Percentiles rank a stretch among this genome's conserved stretches.
These are phyloP conservation scores for Eudorina sp. DNA, from an alignment of 139 green algal genomes.

Conservation along the genomic window DNA sequence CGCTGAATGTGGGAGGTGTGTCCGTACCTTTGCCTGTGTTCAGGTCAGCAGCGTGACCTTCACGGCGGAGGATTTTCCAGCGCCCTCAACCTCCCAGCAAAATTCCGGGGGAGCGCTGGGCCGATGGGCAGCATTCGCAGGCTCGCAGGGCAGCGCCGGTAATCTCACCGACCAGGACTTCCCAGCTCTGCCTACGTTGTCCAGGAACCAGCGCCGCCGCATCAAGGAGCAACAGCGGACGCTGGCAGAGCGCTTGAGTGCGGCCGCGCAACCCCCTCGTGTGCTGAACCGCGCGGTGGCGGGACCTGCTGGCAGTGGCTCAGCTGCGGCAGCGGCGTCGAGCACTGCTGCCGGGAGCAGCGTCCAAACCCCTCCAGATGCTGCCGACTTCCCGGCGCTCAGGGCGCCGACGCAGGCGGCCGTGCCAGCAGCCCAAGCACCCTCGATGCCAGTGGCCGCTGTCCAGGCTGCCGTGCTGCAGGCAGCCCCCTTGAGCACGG, in stretches of 20 bases:
- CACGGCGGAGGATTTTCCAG: constrained; percentile 73
- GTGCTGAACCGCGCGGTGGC: constrained; percentile 49
- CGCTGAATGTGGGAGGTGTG: too few species aligned
- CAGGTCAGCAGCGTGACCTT: constrained; percentile 65
- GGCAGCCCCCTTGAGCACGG: not conserved
- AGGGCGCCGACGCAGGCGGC: not conserved
- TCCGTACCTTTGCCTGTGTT: not conserved
- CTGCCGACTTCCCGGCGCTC: constrained; percentile 25
- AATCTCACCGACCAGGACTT: constrained; percentile 70
- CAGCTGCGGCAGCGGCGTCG: not conserved
- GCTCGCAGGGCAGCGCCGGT: not conserved
- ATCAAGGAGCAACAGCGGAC: constrained; percentile 43
- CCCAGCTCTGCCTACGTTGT: constrained; percentile 71
- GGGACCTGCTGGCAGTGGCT: not conserved
- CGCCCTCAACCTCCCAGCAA: constrained; percentile 30
- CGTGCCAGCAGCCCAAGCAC: too few species aligned
- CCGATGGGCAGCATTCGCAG: constrained; percentile 59
- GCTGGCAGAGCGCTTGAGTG: constrained; percentile 56
- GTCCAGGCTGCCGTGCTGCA: too few species aligned
- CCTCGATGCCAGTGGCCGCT: not conserved
- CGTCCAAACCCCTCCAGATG: not conserved
- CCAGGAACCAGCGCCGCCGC: constrained; percentile 50
- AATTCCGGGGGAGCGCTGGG: constrained; percentile 42
- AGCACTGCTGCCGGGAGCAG: not conserved
- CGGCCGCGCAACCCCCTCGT: constrained; percentile 45